Conservation (phyloP, 208 protist species). For the Leishmania braziliensis region DNA sequence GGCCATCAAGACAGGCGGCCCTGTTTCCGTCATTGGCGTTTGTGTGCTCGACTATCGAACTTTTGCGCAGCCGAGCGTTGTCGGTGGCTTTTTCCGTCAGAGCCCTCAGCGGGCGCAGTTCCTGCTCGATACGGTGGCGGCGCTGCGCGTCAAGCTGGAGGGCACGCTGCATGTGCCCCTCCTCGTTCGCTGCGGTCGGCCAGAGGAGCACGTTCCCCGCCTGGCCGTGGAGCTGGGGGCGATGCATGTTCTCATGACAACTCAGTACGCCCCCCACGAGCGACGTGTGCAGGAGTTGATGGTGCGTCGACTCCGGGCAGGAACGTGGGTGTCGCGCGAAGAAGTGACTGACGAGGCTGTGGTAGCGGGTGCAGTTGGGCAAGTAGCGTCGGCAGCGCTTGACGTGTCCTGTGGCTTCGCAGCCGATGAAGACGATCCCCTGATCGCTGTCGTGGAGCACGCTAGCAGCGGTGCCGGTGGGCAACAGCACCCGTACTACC, state of each 20-base stretch:
- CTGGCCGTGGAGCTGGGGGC: constrained; percentile 76
- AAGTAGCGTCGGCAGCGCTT: background rate
- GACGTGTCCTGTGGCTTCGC: background rate
- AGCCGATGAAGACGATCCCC: constrained; percentile 15
- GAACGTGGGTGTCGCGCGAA: constrained; percentile 46
- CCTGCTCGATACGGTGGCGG: constrained; percentile 70
- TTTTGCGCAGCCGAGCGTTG: constrained; percentile 83
- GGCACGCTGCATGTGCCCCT: constrained; percentile 59
- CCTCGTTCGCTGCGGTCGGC: constrained; percentile 76
- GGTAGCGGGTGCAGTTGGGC: background rate
- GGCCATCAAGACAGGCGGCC: constrained; percentile 12
- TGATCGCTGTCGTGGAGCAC: constrained; percentile 44
- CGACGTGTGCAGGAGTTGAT: constrained; percentile 70
- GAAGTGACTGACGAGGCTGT: constrained; percentile 8
- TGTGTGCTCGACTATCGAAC: constrained; percentile 82
- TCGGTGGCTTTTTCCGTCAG: constrained; percentile 85
- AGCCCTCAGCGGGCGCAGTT: constrained; percentile 81
- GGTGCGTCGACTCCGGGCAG: constrained; percentile 29
- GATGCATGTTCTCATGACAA: constrained; percentile 80
- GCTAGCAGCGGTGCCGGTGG: background rate
- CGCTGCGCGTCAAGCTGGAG: constrained; percentile 70
- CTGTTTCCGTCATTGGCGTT: constrained; percentile 68
- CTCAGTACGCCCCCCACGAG: constrained; percentile 89
- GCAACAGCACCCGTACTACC: constrained; percentile 26
- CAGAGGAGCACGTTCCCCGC: constrained; percentile 85